A percentile compares a stretch with the other conserved stretches of the same genome.
These are phyloP conservation scores for Gastrodia elata DNA, from an alignment of 106 monocot species.

Conservation along the genomic window DNA sequence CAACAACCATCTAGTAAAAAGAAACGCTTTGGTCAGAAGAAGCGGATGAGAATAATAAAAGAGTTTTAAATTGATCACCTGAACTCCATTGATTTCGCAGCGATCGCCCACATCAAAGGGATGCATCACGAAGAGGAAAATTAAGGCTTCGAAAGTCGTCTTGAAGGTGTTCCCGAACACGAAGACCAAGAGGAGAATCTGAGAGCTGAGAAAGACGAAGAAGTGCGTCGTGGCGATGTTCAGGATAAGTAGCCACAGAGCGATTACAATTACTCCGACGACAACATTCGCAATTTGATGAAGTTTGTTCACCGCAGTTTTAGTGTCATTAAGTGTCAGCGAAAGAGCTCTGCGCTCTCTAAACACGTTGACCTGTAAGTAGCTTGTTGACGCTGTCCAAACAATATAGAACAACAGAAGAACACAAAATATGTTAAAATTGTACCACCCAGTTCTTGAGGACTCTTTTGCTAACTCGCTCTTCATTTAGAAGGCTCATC, in stretches of 20 bases:
- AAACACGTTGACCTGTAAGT: conserved; percentile 65
- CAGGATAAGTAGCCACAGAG: conserved; percentile 68
- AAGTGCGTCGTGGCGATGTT: conserved; percentile 58
- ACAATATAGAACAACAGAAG: neutral
- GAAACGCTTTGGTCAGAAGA: too few species aligned
- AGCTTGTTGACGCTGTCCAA: too few species aligned
- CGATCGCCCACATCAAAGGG: conserved; percentile 95
- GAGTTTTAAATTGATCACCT: conserved; percentile 37
- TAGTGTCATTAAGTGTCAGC: conserved; percentile 80
- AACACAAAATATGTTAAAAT: conserved; percentile 1
- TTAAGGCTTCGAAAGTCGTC: conserved; percentile 65
- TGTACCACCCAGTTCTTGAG: conserved; percentile 95
- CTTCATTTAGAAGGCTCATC: conserved; percentile 62
- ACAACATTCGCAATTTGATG: conserved; percentile 70
- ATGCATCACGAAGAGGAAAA: conserved; percentile 87
- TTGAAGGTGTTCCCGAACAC: conserved; percentile 85
- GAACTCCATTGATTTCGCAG: conserved; percentile 65
- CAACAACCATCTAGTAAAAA: conserved; percentile 51
- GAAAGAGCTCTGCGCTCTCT: conserved; percentile 76
- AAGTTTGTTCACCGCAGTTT: conserved; percentile 86
- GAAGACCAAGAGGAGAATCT: conserved; percentile 59
- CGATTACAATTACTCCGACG: conserved; percentile 53
- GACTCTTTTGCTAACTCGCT: conserved; percentile 39
- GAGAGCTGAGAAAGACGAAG: conserved; percentile 68
- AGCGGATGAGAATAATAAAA: neutral